Evolutionary conservation across 495 filamentous ascomycete genomes (phyloP), one percentile per base, ranked within the genome.

Genomic region (Talaromyces liani): DNA sequence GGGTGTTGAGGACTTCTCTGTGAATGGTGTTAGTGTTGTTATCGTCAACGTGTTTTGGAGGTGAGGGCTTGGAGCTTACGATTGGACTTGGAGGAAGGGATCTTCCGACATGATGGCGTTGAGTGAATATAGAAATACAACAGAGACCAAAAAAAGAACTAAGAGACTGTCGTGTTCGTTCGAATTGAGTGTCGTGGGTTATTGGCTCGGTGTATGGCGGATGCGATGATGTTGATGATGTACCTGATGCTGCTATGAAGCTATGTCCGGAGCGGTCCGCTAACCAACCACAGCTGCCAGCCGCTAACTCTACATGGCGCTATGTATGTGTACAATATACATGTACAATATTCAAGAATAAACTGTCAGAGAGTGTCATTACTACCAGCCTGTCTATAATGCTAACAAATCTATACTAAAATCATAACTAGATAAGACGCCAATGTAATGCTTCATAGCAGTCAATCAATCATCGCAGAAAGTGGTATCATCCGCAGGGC

Each of bases 1-100:
- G 87, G 56, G 91, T 87, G 61, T 87, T 78, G 57, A 94, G 86
- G 67, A 97, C 91, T 73, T 98, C 95, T 72, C 91, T 95, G 64
- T 4, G 20, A 59, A 65, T 67, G 64, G 27, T 41, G 45, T 72
- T 62, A 63, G 60, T 39, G 0, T 34, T 22, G 10, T 27, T 29
- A 29, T n/a, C 31, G 33, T n/a, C 27, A n/a, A 56, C 53, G 62
- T 36, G 39, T 39, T 33, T 36, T 36, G 33, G 45, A 62, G 47
- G 34, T 57, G 58, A 34, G 16, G 65, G 61, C 14, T 61, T 64
- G 60, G 41, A 41, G 63, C 84, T 69, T 77, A 93, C 91, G 88
- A 84, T 79, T 96, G 92, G 68, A 95, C 92, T 75, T 95, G 90
- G 75, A 95, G 88, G 81, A 96, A 97, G 27, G 93, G 93, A 69